A percentile compares a stretch with the other conserved stretches of the same genome.
These are phyloP conservation scores for Nepenthes mirabilis DNA, from an alignment of 148 eudicot genomes.

Conservation along the genomic window DNA sequence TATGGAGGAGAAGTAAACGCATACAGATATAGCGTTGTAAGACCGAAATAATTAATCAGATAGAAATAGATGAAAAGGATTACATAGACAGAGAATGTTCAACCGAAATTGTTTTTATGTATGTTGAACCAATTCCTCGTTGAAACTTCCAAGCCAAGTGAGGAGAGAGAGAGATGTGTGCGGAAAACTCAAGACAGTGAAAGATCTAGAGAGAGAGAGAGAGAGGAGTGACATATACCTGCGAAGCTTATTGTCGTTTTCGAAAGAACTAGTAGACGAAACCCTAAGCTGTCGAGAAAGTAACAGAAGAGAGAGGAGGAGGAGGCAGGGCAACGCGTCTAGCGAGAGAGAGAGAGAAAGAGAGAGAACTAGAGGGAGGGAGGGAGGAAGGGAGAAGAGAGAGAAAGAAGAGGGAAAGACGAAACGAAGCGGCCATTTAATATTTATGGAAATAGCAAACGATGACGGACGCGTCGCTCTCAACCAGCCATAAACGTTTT, in stretches of 20 bases:
- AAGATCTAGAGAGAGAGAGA: background rate
- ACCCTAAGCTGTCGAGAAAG: slow-evolving; percentile 13
- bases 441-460: too few species aligned
- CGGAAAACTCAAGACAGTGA: slow-evolving; percentile 12
- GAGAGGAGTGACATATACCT: background rate
- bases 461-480: too few species aligned
- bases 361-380: slow-evolving; percentile 7
- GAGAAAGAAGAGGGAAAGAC: slow-evolving; percentile 6
- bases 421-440: background rate
- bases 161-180: slow-evolving; percentile 1
- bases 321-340: background rate
- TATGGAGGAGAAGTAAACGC: background rate
- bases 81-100: slow-evolving; percentile 23
- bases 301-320: slow-evolving; percentile 9
- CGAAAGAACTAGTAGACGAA: slow-evolving; percentile 1
- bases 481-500: too few species aligned
- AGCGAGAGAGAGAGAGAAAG: slow-evolving; percentile 1
- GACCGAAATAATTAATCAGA: background rate
- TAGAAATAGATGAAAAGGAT: slow-evolving; percentile 12
- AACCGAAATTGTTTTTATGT: slow-evolving; percentile 6
- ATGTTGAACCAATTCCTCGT: slow-evolving; percentile 3
- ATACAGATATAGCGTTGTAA: slow-evolving; percentile 1
- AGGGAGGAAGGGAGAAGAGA: slow-evolving; percentile 8
- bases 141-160: slow-evolving; percentile 25
- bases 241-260: slow-evolving; percentile 3